Base-by-base conservation (phyloP, 2,329 filamentous ascomycete species). In the Xylariomycetidae sp. region DNA sequence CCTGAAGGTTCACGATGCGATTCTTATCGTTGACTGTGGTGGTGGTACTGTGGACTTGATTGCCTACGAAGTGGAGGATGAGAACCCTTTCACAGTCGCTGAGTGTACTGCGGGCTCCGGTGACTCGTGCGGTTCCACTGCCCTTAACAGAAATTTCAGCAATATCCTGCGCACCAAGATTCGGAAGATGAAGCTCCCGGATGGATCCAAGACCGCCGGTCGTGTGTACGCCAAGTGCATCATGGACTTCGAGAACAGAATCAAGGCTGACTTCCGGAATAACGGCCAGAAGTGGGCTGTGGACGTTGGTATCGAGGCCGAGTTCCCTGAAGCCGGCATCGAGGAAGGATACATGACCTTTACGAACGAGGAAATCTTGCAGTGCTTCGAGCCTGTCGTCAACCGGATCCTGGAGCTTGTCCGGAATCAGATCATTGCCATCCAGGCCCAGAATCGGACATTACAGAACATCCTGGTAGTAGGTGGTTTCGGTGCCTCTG, bases 271-370 rank as follows among this genome's bases (percentile, higher is more conserved):
- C 62, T 98, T 98, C 81, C 80, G 92, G 46, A 96, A 96, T 69
- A 96, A 95, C 61, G 89, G 90, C 31, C 90, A 96, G 63, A 96
- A 96, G 63, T 96, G 92, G 92, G 92, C 92, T 27, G 89, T 96
- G 14, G 92, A 98, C 58, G 92, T 98, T 31, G 92, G 92, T 56
- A 96, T 98, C 53, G 92, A 98, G 69, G 88, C 90, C 26, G 92
- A 96, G 57, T 96, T 93, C 67, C 90, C 90, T 24, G 92, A 96
- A 57, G 92, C 92, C 19, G 89, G 88, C 49, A 96, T 98, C 49
- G 92, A 96, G 65, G 92, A 98, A 63, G 90, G 92, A 31, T 96
- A 95, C 69, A 98, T 98, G 92, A 96, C 90, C 3, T 98, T 98
- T 59, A 96, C 89, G 42, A 96, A 98, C 58, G 92, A 96, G 65